A percentile compares a stretch with the other conserved stretches of the same genome.
Evolutionary conservation across 2,329 filamentous ascomycete genomes (phyloP).

Genomic region (Fusarium torulosum): DNA sequence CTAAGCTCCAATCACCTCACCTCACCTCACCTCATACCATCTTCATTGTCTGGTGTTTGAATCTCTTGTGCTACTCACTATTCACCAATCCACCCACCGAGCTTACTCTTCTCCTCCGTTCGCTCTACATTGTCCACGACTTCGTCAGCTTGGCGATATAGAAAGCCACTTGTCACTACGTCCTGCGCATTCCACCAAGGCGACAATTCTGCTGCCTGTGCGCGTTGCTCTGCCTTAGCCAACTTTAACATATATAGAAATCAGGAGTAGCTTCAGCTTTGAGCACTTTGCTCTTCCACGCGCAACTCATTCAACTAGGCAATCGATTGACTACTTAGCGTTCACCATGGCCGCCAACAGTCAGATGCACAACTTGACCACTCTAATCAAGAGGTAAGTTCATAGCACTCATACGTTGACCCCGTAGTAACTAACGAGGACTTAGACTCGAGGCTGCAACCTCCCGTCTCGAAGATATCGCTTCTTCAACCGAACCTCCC

Average conservation of each 20-base stretch:
- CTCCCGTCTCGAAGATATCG: conserved; percentile 95
- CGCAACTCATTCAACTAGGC: not conserved
- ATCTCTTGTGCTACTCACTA: not conserved
- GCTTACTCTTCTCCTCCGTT: not conserved
- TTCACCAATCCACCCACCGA: not conserved
- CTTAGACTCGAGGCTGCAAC: conserved; percentile 95
- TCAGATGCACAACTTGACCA: conserved; percentile 97
- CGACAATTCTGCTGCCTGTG: conserved; percentile 33
- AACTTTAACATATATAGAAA: conserved; percentile 7
- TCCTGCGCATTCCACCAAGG: conserved; percentile 28
- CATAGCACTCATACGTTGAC: not conserved
- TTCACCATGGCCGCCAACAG: conserved; percentile 76
- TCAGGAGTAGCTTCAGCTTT: conserved; percentile 1
- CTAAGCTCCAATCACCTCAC: conserved; percentile 38
- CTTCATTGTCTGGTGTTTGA: conserved; percentile 6
- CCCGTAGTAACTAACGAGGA: conserved; percentile 60
- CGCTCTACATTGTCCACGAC: not conserved
- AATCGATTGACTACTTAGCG: not conserved
- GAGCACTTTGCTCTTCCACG: not conserved
- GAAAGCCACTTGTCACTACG: conserved; percentile 5
- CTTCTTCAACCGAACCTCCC: conserved; percentile 76
- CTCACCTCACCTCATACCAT: conserved; percentile 35
- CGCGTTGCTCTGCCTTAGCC: not conserved
- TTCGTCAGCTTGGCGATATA: conserved; percentile 1
- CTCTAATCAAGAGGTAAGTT: conserved; percentile 93